Conservation (phyloP, 345 rosid species). For the Murraya paniculata region DNA sequence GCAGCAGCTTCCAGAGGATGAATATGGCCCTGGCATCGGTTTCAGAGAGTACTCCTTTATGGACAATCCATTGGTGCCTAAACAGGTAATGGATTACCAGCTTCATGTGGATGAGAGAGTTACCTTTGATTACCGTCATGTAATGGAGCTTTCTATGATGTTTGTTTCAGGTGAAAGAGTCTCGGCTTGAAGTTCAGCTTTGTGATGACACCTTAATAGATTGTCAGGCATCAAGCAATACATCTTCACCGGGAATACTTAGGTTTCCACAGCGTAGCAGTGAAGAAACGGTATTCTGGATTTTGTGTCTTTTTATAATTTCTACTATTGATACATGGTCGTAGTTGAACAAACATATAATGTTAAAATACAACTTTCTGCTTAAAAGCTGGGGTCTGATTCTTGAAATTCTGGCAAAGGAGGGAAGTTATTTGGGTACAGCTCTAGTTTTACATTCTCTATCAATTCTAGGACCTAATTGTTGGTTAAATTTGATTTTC, state of each 20-base stretch:
- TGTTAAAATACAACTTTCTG: background rate
- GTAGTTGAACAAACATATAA: background rate
- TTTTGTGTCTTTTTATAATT: background rate
- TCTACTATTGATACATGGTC: background rate
- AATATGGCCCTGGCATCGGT: constrained; percentile 78
- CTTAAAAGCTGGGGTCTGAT: no score
- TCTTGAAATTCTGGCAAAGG: no score
- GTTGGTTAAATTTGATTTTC: background rate
- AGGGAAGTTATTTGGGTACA: no score
- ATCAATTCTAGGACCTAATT: no score
- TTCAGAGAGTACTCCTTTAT: constrained; percentile 88
- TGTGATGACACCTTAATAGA: constrained; percentile 68
- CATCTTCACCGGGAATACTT: constrained; percentile 47
- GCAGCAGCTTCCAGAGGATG: constrained; percentile 64
- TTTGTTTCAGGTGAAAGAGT: constrained; percentile 74
- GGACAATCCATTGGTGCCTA: constrained; percentile 70
- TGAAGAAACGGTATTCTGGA: constrained; percentile 68
- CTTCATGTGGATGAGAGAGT: background rate
- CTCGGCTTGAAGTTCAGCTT: constrained; percentile 87
- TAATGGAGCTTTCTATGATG: background rate
- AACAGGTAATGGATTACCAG: constrained; percentile 49
- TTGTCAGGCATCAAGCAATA: constrained; percentile 54
- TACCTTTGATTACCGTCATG: background rate
- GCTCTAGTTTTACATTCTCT: no score
- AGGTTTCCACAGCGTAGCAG: constrained; percentile 76